These are phyloP conservation scores for Cupressus sempervirens DNA, from an alignment of 75 land plant species.

Conservation along the genomic window DNA sequence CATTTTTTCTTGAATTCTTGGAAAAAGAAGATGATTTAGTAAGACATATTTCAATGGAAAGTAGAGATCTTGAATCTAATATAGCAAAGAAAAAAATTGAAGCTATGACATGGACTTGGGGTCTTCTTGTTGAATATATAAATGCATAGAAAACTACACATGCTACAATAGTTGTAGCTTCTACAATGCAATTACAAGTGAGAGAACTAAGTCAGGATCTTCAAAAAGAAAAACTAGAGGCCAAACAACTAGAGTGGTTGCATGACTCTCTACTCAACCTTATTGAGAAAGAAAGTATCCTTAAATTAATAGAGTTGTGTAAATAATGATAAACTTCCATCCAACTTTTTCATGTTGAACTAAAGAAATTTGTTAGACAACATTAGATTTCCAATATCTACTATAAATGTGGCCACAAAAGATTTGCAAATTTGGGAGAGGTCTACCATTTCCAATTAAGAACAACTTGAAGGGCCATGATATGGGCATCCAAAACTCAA, in stretches of 20 bases:
- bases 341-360: slow-evolving; percentile 46
- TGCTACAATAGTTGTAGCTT: slow-evolving; percentile 65
- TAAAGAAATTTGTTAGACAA: slow-evolving; percentile 60
- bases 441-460: slow-evolving; percentile 68
- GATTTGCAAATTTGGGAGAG: slow-evolving; percentile 63
- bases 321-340: slow-evolving; percentile 33
- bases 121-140: slow-evolving; percentile 77
- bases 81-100: slow-evolving; percentile 34
- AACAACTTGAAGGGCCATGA: slow-evolving; percentile 95
- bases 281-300: slow-evolving; percentile 24
- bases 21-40: slow-evolving; percentile 50
- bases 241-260: slow-evolving; percentile 83
- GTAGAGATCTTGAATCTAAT: slow-evolving; percentile 28
- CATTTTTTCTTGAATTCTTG: slow-evolving; percentile 46
- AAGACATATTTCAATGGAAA: slow-evolving; percentile 20
- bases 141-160: slow-evolving; percentile 83
- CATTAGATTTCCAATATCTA: slow-evolving; percentile 51
- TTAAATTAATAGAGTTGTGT: slow-evolving; percentile 27
- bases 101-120: slow-evolving; percentile 37
- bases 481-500: slow-evolving; percentile 70
- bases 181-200: slow-evolving; percentile 58
- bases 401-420: slow-evolving; percentile 54
- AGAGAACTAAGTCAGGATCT: slow-evolving; percentile 66
- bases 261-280: slow-evolving; percentile 41
- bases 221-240: slow-evolving; percentile 57